Evolutionary conservation across 1,284 basidiomycete genomes (phyloP), one percentile per base, ranked within the genome.

Genomic region (Fomitopsis betulina): DNA sequence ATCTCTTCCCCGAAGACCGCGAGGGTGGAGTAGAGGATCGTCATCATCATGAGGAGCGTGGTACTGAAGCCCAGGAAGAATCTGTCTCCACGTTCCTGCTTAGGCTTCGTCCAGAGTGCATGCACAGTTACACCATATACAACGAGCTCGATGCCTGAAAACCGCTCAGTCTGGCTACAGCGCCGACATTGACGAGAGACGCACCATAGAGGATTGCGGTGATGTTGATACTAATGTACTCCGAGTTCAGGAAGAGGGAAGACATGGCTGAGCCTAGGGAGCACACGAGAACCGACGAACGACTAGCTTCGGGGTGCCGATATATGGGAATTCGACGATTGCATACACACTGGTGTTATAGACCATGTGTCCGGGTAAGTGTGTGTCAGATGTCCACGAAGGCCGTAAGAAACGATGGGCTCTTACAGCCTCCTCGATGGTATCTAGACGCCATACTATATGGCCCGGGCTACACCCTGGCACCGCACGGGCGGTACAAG

Each of bases 121-220:
- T 60, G 58, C 12, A 67, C 30, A 0, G 66, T 66, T 45, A 61
- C 33, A 53, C 61, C 63, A 47, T 64, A 69, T 40, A 67, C 53
- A 51, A 65, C 57, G n/a, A 69, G 62, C 54, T 67, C 64, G 30
- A 68, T 56, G 19, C 67, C 67, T 68, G 49, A 15, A 30, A 30
- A 30, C 9, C 5, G 7, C 32, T 52, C 37, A 32, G 19, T 50
- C 27, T 13, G 43, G 30, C 17, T 10, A 10, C 21, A 3, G 27
- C 3, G 7, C 27, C 7, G 27, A 3, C 27, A 30, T 30, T 30
- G 3, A 3, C 27, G 7, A 30, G 27, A 30, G 7, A 7, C 27
- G 27, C 56, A 68, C 68, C 67, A 51, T 69, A 69, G 12, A 69
- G 37, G 7, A 69, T 68, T 19, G 61, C 61, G 43, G 62, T 63